Base-by-base conservation (phyloP, 2,329 filamentous ascomycete species). In the Davidsoniella virescens region DNA sequence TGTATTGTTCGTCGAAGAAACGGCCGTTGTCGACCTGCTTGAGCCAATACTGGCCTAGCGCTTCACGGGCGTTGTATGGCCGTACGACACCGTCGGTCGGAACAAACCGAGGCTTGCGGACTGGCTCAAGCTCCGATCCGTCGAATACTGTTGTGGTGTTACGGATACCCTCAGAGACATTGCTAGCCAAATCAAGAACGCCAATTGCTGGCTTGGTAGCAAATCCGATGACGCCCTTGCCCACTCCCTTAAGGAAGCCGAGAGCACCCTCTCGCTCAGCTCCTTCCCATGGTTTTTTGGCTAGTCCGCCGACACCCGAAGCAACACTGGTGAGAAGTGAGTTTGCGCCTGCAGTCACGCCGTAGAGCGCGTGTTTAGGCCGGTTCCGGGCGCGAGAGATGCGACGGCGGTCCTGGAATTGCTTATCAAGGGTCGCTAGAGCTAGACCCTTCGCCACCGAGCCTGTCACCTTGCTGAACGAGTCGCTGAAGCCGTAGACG, bases 131-230 rank as follows among this genome's bases (percentile, higher is more conserved):
- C 48, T 93, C 92, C 53, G 90, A 84, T 23, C 85, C 84, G 60
- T 98, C 92, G 63, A 98, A 98, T 17, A 98, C 92, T 0, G 92
- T 98, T 1, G 93, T 98, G 0, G 92, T 98, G 67, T 98, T 98
- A 60, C 92, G 87, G 50, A 98, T 94, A 48, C 92, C 92, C 67
- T 98, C 92, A 23, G 87, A 90, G 57, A 98, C 83, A 63, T 95
- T 96, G 61, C 87, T 94, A 0, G 93, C 92, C 60, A 98, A 81
- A 65, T 98, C 92, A 56, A 98, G 87, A 18, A 94, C 87, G 51
- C 93, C 92, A 52, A 98, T 94, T 5, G 90, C 87, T 2, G 93
- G 90, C 65, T 98, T 98, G 8, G 92, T 98, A 1, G 88, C 87
- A n/a, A 96, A 70, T 10, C 92, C 92, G 1, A 96, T 73, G 17